Percentiles rank a stretch among this genome's conserved stretches.
phyloP scores from a whole-genome alignment of 2,329 filamentous ascomycete species.

The Fusarium armeniacum region DNA sequence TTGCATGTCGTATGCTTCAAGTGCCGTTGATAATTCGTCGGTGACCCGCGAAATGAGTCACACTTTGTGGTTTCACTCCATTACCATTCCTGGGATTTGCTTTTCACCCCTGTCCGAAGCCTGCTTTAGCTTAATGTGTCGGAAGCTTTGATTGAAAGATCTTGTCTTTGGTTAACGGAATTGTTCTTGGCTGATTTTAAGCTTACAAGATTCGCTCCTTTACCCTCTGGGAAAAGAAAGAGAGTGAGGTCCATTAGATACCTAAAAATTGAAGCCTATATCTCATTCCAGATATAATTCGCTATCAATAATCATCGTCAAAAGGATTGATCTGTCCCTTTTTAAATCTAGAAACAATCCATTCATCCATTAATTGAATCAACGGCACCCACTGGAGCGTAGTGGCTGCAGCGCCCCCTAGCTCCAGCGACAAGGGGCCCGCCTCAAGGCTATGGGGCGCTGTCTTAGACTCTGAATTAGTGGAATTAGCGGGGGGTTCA shows the following conservation, averaged over 20 bases:
- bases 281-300: conserved; percentile 16
- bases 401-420: conserved; percentile 39
- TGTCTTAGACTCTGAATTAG: conserved; percentile 47
- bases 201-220: conserved; percentile 22
- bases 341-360: conserved; percentile 23
- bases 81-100: conserved; percentile 47
- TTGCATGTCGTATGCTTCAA: conserved; percentile 39
- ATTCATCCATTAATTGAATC: conserved; percentile 23
- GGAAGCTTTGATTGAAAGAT: conserved; percentile 33
- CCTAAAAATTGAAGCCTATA: not conserved
- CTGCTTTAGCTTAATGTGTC: conserved; percentile 39
- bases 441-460: conserved; percentile 16
- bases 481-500: conserved; percentile 46
- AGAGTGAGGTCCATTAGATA: not conserved
- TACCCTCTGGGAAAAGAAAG: not conserved
- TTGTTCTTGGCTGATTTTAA: conserved; percentile 36
- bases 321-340: not conserved
- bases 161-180: conserved; percentile 37
- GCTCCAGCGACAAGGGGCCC: conserved; percentile 36
- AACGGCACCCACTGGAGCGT: conserved; percentile 35
- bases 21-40: conserved; percentile 44
- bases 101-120: conserved; percentile 43
- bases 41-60: conserved; percentile 48
- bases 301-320: not conserved
- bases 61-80: conserved; percentile 49